Percentiles rank a stretch among this genome's conserved stretches.
Evolutionary conservation across 176 grass and related monocot genomes (phyloP).

Genomic region (Ananas comosus): DNA sequence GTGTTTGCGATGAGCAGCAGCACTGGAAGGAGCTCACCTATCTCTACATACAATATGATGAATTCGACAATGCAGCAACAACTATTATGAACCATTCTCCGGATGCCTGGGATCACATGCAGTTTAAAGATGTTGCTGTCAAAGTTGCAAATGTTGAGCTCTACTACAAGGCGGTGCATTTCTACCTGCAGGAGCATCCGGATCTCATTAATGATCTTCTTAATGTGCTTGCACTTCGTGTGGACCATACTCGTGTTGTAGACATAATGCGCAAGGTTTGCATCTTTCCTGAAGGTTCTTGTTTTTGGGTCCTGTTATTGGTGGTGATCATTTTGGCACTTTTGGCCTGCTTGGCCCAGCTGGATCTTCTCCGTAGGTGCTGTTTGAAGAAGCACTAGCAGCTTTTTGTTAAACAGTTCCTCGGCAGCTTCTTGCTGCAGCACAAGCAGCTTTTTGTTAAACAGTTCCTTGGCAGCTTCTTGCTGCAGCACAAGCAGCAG

Average conservation of each 20-base stretch:
- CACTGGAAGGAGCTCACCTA: conserved; percentile 98
- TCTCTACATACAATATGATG: conserved; percentile 87
- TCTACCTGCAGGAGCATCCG: conserved; percentile 95
- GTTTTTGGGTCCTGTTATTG: not conserved
- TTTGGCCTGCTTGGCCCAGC: too few relatives aligned
- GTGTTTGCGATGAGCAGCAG: conserved; percentile 91
- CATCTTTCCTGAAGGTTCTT: not conserved
- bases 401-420: too few relatives aligned
- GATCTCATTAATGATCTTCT: conserved; percentile 97
- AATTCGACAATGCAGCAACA: conserved; percentile 96
- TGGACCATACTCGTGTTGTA: conserved; percentile 89
- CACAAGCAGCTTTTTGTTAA: too few relatives aligned
- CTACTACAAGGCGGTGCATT: conserved; percentile 95
- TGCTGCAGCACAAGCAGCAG: too few relatives aligned
- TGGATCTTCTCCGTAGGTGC: too few relatives aligned
- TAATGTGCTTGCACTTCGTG: conserved; percentile 80
- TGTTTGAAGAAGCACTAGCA: too few relatives aligned
- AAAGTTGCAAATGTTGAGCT: conserved; percentile 97
- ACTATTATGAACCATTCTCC: conserved; percentile 99
- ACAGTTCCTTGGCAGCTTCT: not conserved
- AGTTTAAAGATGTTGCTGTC: conserved; percentile 87
- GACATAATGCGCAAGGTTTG: conserved; percentile 94
- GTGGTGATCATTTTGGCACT: too few relatives aligned
- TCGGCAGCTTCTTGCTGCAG: not conserved
- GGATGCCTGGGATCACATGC: conserved; percentile 99